phyloP scores from a whole-genome alignment of 2,329 filamentous ascomycete species.

The Macrophomina tecta region DNA sequence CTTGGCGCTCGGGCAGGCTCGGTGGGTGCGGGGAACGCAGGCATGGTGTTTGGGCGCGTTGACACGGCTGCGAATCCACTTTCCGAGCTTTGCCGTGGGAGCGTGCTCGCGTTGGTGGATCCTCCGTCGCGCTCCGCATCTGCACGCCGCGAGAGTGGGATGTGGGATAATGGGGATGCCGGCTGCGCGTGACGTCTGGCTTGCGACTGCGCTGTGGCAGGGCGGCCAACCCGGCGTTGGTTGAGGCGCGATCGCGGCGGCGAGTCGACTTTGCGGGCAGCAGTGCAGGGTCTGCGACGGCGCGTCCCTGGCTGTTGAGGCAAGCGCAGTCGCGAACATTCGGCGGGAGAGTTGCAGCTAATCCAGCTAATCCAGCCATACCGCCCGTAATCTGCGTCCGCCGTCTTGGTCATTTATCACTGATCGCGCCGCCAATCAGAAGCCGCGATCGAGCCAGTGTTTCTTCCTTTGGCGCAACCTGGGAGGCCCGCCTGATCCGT shows the following conservation, averaged over 20 bases:
- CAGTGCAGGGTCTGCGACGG: conserved; percentile 21
- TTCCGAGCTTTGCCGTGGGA: conserved; percentile 22
- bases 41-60: conserved; percentile 20
- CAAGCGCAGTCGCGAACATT: neutral
- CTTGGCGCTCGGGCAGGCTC: conserved; percentile 21
- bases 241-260: neutral
- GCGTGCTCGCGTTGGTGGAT: conserved; percentile 22
- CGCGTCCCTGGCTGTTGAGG: conserved; percentile 20
- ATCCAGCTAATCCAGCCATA: conserved; percentile 18
- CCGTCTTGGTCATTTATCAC: conserved; percentile 22
- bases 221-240: neutral
- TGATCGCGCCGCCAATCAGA: conserved; percentile 15
- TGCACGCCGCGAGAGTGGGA: conserved; percentile 15
- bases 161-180: conserved; percentile 15
- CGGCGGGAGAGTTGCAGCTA: conserved; percentile 20
- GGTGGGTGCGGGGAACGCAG: conserved; percentile 18
- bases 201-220: conserved; percentile 1
- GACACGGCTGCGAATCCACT: conserved; percentile 20
- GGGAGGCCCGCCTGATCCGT: conserved; percentile 26
- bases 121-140: conserved; percentile 25
- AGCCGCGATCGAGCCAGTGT: conserved; percentile 9
- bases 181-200: conserved; percentile 13
- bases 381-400: conserved; percentile 20
- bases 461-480: conserved; percentile 21
- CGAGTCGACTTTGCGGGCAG: neutral